These are phyloP conservation scores for Tremella mesenterica DNA, from an alignment of 768 basidiomycete genomes.

Conservation along the genomic window DNA sequence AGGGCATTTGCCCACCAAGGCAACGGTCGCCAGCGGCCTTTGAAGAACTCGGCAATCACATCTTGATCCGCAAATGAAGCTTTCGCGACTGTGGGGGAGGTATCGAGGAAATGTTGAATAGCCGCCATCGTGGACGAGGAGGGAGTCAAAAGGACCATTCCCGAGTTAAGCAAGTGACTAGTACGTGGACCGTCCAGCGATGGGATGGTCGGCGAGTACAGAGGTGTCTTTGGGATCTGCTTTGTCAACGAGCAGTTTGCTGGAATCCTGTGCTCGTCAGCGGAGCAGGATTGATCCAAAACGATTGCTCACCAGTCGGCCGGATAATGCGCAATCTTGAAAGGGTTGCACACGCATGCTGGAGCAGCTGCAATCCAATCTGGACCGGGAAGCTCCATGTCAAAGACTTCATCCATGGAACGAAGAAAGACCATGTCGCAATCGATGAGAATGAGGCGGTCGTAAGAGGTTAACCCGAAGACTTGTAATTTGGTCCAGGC, in stretches of 20 bases:
- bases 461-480: slow-evolving; percentile 45
- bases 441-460: slow-evolving; percentile 40
- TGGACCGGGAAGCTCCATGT: slow-evolving; percentile 29
- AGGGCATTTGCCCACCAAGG: slow-evolving; percentile 59
- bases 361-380: slow-evolving; percentile 81
- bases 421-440: slow-evolving; percentile 41
- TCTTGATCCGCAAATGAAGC: slow-evolving; percentile 90
- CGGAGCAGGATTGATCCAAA: not conserved
- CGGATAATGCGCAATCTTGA: slow-evolving; percentile 75
- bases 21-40: slow-evolving; percentile 47
- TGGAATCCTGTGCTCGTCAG: slow-evolving; percentile 59
- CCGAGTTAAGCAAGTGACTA: slow-evolving; percentile 78
- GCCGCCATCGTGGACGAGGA: slow-evolving; percentile 52
- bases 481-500: slow-evolving; percentile 57
- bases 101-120: slow-evolving; percentile 55
- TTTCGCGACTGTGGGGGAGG: slow-evolving; percentile 51
- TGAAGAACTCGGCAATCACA: slow-evolving; percentile 69
- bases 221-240: slow-evolving; percentile 37
- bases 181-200: slow-evolving; percentile 56
- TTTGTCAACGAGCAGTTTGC: slow-evolving; percentile 74
- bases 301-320: slow-evolving; percentile 59
- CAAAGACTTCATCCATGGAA: slow-evolving; percentile 40
- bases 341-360: slow-evolving; percentile 90
- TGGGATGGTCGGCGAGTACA: slow-evolving; percentile 50
- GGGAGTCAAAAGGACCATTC: slow-evolving; percentile 72